These are phyloP conservation scores for Dalbergia cochinchinensis DNA, from an alignment of 306 rosid species.

Conservation along the genomic window DNA sequence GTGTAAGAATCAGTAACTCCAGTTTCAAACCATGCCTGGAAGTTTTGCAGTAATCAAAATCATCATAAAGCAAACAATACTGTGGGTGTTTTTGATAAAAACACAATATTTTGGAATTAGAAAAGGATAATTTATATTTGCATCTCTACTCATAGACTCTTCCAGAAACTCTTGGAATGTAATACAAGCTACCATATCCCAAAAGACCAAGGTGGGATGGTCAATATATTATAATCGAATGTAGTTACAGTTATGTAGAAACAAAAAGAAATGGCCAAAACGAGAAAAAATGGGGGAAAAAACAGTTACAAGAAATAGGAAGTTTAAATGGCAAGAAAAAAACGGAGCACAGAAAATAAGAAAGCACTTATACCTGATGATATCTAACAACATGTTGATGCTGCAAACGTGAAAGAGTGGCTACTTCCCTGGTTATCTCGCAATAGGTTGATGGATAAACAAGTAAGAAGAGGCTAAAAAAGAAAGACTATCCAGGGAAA, in stretches of 20 bases:
- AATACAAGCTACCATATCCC: slow-evolving; percentile 16
- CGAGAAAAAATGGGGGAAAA: too few species aligned
- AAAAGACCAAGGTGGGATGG: slow-evolving; percentile 24
- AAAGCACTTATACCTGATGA: slow-evolving; percentile 75
- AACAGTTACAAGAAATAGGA: slow-evolving; percentile 12
- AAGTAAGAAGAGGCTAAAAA: slow-evolving; percentile 41
- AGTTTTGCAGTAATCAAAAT: slow-evolving; percentile 50
- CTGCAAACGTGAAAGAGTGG: slow-evolving; percentile 97
- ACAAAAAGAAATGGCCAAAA: neutral
- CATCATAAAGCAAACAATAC: slow-evolving; percentile 32
- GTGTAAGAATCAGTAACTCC: slow-evolving; percentile 70
- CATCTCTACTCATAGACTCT: slow-evolving; percentile 33
- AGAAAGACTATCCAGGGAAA: slow-evolving; percentile 22
- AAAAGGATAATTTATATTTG: slow-evolving; percentile 39
- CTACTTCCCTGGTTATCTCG: slow-evolving; percentile 85
- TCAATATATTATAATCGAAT: slow-evolving; percentile 9
- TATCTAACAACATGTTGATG: slow-evolving; percentile 97
- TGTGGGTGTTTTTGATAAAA: neutral
- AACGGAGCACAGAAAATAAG: slow-evolving; percentile 38
- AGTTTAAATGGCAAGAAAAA: slow-evolving; percentile 15
- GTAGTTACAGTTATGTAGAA: slow-evolving; percentile 8
- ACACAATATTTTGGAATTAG: slow-evolving; percentile 15
- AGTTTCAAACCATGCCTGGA: slow-evolving; percentile 98
- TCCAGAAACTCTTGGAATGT: slow-evolving; percentile 32
- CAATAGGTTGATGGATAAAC: slow-evolving; percentile 44